Conservation (phyloP, 805 yeast genomes). For the Zygosaccharomyces siamensis region DNA sequence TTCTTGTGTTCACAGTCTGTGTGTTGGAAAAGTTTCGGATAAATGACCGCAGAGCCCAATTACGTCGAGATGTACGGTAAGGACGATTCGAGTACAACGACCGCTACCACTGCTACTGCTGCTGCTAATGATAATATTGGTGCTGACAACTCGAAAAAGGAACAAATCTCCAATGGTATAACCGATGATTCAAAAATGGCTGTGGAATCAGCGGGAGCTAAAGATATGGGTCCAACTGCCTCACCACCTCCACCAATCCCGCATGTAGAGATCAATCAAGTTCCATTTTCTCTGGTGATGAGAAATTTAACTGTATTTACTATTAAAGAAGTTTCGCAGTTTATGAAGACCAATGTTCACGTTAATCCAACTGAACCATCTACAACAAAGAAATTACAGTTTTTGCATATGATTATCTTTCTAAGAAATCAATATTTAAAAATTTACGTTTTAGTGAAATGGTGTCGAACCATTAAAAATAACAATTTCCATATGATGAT, state of each 20-base stretch:
- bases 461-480: conserved; percentile 65
- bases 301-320: conserved; percentile 33
- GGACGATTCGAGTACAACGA: neutral
- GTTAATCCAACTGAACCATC: conserved; percentile 18
- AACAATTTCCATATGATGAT: conserved; percentile 69
- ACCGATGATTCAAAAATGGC: neutral
- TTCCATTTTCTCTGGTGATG: conserved; percentile 29
- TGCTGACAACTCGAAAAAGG: conserved; percentile 1
- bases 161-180: neutral
- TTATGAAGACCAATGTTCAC: conserved; percentile 31
- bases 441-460: conserved; percentile 78
- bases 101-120: neutral
- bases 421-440: conserved; percentile 81
- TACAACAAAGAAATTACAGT: conserved; percentile 56
- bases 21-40: neutral
- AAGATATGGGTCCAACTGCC: neutral
- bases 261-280: conserved; percentile 36
- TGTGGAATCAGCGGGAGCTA: conserved; percentile 1
- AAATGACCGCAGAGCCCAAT: conserved; percentile 22
- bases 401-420: conserved; percentile 63
- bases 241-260: conserved; percentile 26
- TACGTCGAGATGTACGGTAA: conserved; percentile 14
- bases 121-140: neutral
- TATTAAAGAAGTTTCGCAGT: conserved; percentile 33
- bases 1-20: neutral